Base-by-base conservation (phyloP, 768 basidiomycete genomes). In the Daedaleopsis nitida region DNA sequence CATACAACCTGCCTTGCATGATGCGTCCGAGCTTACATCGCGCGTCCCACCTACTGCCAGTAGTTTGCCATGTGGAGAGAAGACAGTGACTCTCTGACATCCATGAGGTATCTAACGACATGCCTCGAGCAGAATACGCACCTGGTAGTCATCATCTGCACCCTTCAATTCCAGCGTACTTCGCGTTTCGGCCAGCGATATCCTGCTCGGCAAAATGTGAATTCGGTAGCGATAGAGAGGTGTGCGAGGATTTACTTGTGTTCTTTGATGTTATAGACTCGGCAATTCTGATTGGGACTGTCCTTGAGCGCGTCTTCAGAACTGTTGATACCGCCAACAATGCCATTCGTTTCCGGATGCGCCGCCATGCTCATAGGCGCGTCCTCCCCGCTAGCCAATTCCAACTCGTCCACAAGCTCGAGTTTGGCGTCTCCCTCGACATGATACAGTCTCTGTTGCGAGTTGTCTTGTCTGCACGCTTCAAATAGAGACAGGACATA, bases 351-450 rank as follows among this genome's bases (percentile, higher is more conserved):
- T 81, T 85, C 73, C 10, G 78, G 73, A 70, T 89, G 76, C 13
- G 85, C 82, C 17, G 89, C 87, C 81, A 98, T 88, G 72, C 94
- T 96, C 93, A 95, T 98, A n/a, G 97, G 96, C 5, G 91, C 91
- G 74, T 98, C 97, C 71, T 96, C 96, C 38, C 86, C 89, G 34
- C 74, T 82, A 57, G 84, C 88, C 13, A 99, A 81, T 68, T 92
- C 86, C 51, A 87, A 78, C 72, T 97, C 94, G 66, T 83, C 74
- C 24, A 87, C 70, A 1, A 86, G 74, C 35, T 84, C 76, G 12
- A 94, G 71, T 17, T 77, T 74, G 60, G 83, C 80, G 44, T 83
- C 78, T 16, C 80, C 72, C 16, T 77, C 77, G 57, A 93, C 78
- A 50, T 80, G 77, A 72, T 91, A 94, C 23, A 94, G 74, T 67